Percentiles rank a stretch among this genome's conserved stretches.
Evolutionary conservation across 345 rosid species (phyloP).

Genomic region (Dipteronia dyeriana): DNA sequence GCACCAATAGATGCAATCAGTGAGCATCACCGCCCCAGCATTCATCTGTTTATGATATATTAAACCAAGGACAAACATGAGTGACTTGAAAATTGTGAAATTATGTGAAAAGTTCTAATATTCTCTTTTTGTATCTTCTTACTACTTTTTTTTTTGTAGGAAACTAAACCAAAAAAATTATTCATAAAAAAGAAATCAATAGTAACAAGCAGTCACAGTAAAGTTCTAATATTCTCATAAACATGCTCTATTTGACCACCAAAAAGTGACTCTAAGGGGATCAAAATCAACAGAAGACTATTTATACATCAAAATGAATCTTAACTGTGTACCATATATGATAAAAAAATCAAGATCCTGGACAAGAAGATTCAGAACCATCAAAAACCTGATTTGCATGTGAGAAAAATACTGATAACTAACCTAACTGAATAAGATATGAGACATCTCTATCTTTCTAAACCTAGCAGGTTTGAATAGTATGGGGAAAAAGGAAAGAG

Average conservation of each 20-base stretch:
- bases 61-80: constrained; percentile 5
- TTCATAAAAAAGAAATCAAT: neutral
- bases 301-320: neutral
- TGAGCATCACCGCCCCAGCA: constrained; percentile 69
- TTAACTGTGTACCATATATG: neutral
- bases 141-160: no score
- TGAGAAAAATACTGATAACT: neutral
- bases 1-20: constrained; percentile 64
- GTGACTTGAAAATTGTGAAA: neutral
- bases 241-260: neutral
- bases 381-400: neutral
- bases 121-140: neutral
- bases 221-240: constrained; percentile 11
- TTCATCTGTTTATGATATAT: constrained; percentile 40
- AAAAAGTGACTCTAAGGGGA: neutral
- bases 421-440: neutral
- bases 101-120: neutral
- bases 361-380: constrained; percentile 6
- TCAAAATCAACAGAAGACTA: neutral
- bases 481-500: neutral
- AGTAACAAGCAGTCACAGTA: neutral
- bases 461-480: neutral
- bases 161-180: neutral
- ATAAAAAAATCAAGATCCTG: constrained; percentile 6
- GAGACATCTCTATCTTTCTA: neutral